These are phyloP conservation scores for Suhomyces anneliseae DNA, from an alignment of 1,139 yeast species.

Conservation along the genomic window DNA sequence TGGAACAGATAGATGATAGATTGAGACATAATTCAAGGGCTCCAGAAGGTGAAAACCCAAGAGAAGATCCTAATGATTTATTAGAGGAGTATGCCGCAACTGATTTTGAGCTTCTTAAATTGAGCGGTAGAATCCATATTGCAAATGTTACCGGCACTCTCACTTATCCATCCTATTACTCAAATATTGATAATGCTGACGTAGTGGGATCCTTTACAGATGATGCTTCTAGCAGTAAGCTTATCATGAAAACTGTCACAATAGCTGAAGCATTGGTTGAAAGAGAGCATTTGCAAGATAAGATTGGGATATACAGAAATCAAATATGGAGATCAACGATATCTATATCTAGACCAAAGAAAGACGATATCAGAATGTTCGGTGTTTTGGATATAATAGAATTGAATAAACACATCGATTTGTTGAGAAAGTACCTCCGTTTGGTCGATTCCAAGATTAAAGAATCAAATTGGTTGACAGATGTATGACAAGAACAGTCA, in stretches of 20 bases:
- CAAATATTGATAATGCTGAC: not conserved
- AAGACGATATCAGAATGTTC: not conserved
- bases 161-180: slow-evolving; percentile 1
- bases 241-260: not conserved
- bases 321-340: not conserved
- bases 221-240: not conserved
- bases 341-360: not conserved
- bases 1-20: not conserved
- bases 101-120: not conserved
- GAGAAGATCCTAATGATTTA: not conserved
- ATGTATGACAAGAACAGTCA: no score
- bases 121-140: not conserved
- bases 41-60: not conserved
- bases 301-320: not conserved
- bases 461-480: not conserved
- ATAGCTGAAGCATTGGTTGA: not conserved
- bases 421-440: not conserved
- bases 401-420: not conserved
- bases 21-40: not conserved
- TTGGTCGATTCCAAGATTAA: slow-evolving; percentile 1
- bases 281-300: not conserved
- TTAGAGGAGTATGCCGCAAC: not conserved
- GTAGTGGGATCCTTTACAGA: not conserved
- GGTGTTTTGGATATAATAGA: not conserved
- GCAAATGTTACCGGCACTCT: not conserved